Conservation (phyloP, 1,139 yeast species). For the Scheffersomyces parashehatae region DNA sequence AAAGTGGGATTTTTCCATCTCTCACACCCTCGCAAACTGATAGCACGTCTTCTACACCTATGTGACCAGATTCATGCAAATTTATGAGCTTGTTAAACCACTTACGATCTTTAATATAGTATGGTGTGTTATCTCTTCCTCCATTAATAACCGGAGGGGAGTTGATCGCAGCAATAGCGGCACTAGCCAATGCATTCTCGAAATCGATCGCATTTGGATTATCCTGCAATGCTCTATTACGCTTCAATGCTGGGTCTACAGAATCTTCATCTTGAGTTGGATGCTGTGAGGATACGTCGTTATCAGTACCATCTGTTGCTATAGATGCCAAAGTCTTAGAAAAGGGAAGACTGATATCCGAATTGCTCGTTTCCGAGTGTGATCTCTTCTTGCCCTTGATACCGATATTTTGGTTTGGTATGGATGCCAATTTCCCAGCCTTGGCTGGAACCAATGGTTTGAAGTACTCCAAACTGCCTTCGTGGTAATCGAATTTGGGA, state of each 20-base stretch:
- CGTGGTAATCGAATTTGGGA: conserved; percentile 37
- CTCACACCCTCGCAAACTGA: conserved; percentile 40
- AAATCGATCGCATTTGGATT: conserved; percentile 21
- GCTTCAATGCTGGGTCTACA: conserved; percentile 32
- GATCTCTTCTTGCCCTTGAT: conserved; percentile 15
- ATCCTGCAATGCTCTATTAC: conserved; percentile 19
- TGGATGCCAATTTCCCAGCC: conserved; percentile 10
- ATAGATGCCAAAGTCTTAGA: conserved; percentile 10
- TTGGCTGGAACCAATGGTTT: conserved; percentile 29
- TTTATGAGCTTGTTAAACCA: conserved; percentile 40
- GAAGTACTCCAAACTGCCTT: conserved; percentile 30
- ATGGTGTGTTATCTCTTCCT: conserved; percentile 25
- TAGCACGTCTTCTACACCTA: conserved; percentile 35
- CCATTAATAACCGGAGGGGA: conserved; percentile 30
- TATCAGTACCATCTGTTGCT: conserved; percentile 8
- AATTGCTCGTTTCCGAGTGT: conserved; percentile 9
- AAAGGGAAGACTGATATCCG: conserved; percentile 10
- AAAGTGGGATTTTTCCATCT: conserved; percentile 41
- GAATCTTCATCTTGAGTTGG: conserved; percentile 21
- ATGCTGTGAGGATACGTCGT: conserved; percentile 5
- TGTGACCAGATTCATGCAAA: conserved; percentile 29
- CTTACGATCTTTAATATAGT: conserved; percentile 40
- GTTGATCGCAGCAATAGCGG: conserved; percentile 38
- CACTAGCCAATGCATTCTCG: conserved; percentile 32
- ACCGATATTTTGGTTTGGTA: neutral